Conservation (phyloP, 306 rosid species). For the Gastrolobium villosum region DNA sequence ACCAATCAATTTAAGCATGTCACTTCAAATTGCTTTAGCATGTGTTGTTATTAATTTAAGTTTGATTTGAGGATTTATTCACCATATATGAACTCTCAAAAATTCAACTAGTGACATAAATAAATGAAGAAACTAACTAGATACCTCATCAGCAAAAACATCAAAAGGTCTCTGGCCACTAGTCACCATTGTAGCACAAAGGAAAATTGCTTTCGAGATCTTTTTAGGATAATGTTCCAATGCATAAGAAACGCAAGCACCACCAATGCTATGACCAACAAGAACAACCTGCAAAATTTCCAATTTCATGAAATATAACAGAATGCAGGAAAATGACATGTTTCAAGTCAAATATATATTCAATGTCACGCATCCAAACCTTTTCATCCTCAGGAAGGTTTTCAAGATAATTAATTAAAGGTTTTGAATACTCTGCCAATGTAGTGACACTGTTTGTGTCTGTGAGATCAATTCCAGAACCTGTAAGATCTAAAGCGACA, state of each 20-base stretch:
- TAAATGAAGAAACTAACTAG: conserved; percentile 30
- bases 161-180: conserved; percentile 92
- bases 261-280: conserved; percentile 97
- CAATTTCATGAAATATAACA: conserved; percentile 41
- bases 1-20: conserved; percentile 2
- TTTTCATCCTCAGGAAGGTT: conserved; percentile 86
- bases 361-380: conserved; percentile 56
- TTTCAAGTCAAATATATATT: conserved; percentile 15
- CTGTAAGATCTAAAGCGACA: conserved; percentile 82
- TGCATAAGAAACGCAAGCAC: conserved; percentile 95
- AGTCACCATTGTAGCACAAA: conserved; percentile 95
- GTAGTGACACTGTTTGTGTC: conserved; percentile 71
- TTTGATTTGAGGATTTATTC: conserved; percentile 17
- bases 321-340: conserved; percentile 31
- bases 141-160: conserved; percentile 86
- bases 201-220: conserved; percentile 86
- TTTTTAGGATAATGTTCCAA: conserved; percentile 84
- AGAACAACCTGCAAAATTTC: conserved; percentile 76
- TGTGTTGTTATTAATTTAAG: neutral
- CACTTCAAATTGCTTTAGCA: neutral
- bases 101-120: conserved; percentile 20
- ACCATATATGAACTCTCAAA: conserved; percentile 26
- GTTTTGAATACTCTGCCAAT: conserved; percentile 86
- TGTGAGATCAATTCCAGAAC: conserved; percentile 94
- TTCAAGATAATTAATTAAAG: conserved; percentile 78